A percentile compares a stretch with the other conserved stretches of the same genome.
Evolutionary conservation across 257 asterid species (phyloP).

Genomic region (Primulina tabacum): DNA sequence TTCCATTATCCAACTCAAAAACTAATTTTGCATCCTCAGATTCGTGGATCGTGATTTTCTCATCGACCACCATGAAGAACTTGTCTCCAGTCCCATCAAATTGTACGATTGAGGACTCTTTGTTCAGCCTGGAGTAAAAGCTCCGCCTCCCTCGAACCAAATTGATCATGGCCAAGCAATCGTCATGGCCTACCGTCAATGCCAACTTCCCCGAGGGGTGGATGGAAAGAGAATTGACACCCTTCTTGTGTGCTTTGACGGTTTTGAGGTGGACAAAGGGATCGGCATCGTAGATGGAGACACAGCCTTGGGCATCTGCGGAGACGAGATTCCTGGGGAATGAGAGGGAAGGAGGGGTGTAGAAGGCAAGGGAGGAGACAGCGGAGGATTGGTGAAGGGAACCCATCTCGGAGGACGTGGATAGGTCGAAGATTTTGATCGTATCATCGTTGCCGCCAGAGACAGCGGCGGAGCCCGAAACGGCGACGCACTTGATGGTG

Average conservation of each 20-base stretch:
- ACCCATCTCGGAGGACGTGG: conserved; percentile 75
- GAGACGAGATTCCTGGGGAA: conserved; percentile 78
- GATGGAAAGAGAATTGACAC: conserved; percentile 59
- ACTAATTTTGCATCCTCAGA: conserved; percentile 70
- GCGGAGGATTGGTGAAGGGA: conserved; percentile 67
- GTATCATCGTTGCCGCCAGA: conserved; percentile 96
- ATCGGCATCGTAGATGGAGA: conserved; percentile 77
- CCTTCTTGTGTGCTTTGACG: conserved; percentile 60
- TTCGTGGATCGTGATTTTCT: conserved; percentile 64
- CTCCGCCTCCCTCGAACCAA: conserved; percentile 85
- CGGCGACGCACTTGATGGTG: conserved; percentile 84
- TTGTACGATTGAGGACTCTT: conserved; percentile 67
- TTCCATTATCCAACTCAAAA: conserved; percentile 51
- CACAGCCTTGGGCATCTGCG: conserved; percentile 60
- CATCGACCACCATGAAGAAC: conserved; percentile 67
- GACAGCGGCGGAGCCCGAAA: conserved; percentile 73
- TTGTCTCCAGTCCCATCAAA: conserved; percentile 54
- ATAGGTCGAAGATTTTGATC: conserved; percentile 86
- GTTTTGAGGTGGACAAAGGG: conserved; percentile 86
- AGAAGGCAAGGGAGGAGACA: conserved; percentile 74
- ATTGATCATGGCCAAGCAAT: conserved; percentile 81
- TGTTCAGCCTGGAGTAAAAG: conserved; percentile 64
- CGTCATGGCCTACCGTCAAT: conserved; percentile 77
- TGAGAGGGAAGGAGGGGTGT: conserved; percentile 55
- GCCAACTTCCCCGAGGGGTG: conserved; percentile 89